Conservation (phyloP, 176 grass and related monocot species). For the Triticum timopheevii region DNA sequence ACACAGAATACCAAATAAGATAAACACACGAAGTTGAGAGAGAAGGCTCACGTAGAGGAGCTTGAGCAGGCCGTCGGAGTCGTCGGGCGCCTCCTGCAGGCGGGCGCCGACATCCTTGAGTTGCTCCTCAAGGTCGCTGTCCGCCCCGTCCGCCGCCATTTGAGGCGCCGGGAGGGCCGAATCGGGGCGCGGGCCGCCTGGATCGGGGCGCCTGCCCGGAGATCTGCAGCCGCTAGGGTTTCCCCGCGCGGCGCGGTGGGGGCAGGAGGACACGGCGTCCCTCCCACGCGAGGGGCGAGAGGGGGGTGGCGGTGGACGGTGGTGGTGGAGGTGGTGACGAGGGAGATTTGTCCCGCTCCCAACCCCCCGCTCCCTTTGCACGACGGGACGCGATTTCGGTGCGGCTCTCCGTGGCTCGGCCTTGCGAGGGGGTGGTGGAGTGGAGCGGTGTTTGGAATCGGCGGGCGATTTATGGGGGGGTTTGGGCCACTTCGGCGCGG, state of each 20-base stretch:
- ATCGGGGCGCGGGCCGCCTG: constrained; percentile 1
- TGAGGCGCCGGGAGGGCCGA: not conserved
- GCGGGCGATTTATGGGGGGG: constrained; percentile 30
- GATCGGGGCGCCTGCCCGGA: constrained; percentile 24
- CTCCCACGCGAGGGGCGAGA: not conserved
- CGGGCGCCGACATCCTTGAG: constrained; percentile 48
- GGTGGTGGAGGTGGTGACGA: constrained; percentile 28
- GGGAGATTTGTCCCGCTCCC: constrained; percentile 14
- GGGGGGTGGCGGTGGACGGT: constrained; percentile 20
- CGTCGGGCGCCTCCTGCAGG: constrained; percentile 42
- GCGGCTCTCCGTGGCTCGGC: constrained; percentile 9
- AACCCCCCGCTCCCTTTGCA: constrained; percentile 7
- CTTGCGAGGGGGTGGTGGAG: constrained; percentile 9
- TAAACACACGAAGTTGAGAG: not conserved
- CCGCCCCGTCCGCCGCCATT: constrained; percentile 25
- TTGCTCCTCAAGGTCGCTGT: constrained; percentile 21
- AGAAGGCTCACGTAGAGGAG: constrained; percentile 58
- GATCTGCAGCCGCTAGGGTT: constrained; percentile 56
- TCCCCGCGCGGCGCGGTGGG: constrained; percentile 10
- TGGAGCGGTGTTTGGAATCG: constrained; percentile 16
- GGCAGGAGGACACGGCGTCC: not conserved
- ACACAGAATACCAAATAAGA: not conserved
- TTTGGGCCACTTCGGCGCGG: constrained; percentile 22
- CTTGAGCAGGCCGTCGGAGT: constrained; percentile 40
- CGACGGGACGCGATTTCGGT: constrained; percentile 32